phyloP scores from a whole-genome alignment of 805 yeast species.

The Saturnispora saitoi region DNA sequence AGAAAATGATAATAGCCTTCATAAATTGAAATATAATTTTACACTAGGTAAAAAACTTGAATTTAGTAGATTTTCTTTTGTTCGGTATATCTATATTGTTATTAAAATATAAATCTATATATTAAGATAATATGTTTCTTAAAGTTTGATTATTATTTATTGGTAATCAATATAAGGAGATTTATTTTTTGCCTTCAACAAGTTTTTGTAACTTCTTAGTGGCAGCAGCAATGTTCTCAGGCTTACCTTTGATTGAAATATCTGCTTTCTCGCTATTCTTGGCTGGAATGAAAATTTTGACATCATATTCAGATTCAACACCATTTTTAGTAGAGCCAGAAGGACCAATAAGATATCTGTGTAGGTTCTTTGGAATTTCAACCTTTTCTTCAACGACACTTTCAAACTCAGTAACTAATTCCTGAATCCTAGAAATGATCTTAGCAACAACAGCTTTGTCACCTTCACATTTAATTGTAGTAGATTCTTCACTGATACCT shows the following conservation, averaged over 20 bases:
- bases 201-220: conserved; percentile 52
- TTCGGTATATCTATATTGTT: not conserved
- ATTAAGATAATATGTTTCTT: not conserved
- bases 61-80: not conserved
- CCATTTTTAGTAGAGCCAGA: conserved; percentile 68
- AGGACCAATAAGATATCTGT: conserved; percentile 71
- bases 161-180: not conserved
- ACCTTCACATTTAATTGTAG: conserved; percentile 61
- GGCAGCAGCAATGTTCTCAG: conserved; percentile 57
- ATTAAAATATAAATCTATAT: not conserved
- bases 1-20: not conserved
- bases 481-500: conserved; percentile 49
- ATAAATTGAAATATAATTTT: no score
- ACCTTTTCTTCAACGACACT: conserved; percentile 43
- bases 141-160: no score
- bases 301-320: conserved; percentile 61
- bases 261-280: conserved; percentile 40
- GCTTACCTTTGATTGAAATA: conserved; percentile 54
- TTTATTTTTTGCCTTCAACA: conserved; percentile 24
- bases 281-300: conserved; percentile 59
- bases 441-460: conserved; percentile 63
- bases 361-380: conserved; percentile 63
- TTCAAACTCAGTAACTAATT: conserved; percentile 57
- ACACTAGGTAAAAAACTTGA: not conserved
- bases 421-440: conserved; percentile 52